Evolutionary conservation across 192 early-diverging fungal genomes (phyloP).

Genomic region (Podila verticillata): DNA sequence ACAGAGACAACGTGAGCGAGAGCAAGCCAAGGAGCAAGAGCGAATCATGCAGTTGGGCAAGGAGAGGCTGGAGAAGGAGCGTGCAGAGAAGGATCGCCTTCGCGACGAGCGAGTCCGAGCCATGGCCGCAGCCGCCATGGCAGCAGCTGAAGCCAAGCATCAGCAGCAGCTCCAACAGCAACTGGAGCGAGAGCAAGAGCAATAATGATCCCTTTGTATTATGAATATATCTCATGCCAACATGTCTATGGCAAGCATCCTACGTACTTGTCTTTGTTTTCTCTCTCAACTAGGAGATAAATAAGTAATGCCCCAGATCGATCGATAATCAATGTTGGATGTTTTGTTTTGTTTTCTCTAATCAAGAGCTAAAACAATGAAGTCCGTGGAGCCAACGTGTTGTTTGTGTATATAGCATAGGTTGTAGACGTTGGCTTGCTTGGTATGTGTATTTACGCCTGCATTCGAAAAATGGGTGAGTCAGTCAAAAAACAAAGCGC

Average conservation of each 20-base stretch:
- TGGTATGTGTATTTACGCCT: not conserved
- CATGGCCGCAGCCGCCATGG: constrained; percentile 48
- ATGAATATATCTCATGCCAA: too few species aligned
- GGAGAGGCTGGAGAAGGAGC: constrained; percentile 42
- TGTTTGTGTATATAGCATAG: too few species aligned
- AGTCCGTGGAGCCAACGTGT: too few species aligned
- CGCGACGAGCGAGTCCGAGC: constrained; percentile 47
- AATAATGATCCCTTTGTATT: not conserved
- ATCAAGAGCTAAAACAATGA: not conserved
- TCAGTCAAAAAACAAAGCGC: not conserved
- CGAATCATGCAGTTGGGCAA: constrained; percentile 49
- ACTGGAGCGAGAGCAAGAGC: constrained; percentile 1
- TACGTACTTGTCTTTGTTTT: too few species aligned
- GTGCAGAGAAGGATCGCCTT: constrained; percentile 37
- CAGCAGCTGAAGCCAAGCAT: constrained; percentile 45
- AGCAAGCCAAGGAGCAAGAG: constrained; percentile 29
- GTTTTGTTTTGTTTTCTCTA: not conserved
- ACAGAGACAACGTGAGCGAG: constrained; percentile 30
- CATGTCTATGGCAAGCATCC: too few species aligned
- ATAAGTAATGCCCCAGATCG: not conserved
- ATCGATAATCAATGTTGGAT: not conserved
- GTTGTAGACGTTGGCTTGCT: too few species aligned
- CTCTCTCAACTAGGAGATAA: too few species aligned
- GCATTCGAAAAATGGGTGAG: constrained; percentile 2
- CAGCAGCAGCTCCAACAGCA: constrained; percentile 37